Evolutionary conservation across 768 basidiomycete genomes (phyloP).

Genomic region (Lentinula raphanica): DNA sequence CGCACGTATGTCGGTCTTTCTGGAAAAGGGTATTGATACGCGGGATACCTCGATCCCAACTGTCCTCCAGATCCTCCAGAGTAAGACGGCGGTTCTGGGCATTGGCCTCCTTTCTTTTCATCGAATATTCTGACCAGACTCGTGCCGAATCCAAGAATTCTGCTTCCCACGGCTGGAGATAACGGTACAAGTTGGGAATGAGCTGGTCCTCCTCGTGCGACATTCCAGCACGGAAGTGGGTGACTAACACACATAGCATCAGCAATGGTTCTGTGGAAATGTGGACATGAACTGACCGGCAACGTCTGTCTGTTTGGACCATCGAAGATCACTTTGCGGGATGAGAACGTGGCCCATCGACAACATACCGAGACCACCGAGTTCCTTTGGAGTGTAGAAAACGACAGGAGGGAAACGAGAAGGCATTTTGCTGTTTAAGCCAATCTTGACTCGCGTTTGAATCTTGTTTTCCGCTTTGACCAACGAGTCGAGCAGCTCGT

Average conservation of each 20-base stretch:
- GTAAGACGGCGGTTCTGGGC: conserved; percentile 96
- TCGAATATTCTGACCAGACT: conserved; percentile 98
- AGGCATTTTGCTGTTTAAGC: conserved; percentile 99
- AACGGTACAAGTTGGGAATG: conserved; percentile 96
- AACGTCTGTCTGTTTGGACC: conserved; percentile 98
- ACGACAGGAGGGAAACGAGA: conserved; percentile 97
- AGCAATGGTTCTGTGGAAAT: neutral
- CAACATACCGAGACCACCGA: conserved; percentile 97
- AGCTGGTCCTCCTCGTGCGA: conserved; percentile 91
- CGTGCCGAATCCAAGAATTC: conserved; percentile 97
- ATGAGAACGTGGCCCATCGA: conserved; percentile 99
- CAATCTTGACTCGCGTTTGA: conserved; percentile 98
- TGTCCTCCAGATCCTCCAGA: conserved; percentile 95
- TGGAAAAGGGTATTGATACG: conserved; percentile 99
- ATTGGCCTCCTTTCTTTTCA: conserved; percentile 99
- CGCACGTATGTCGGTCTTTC: conserved; percentile 90
- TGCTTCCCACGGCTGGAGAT: conserved; percentile 95
- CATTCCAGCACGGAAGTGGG: conserved; percentile 99
- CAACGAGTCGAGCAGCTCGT: conserved; percentile 89
- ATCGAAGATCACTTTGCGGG: conserved; percentile 94
- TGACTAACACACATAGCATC: conserved; percentile 44
- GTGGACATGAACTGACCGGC: conserved; percentile 56
- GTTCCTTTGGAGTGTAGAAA: conserved; percentile 96
- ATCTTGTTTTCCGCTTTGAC: conserved; percentile 99
- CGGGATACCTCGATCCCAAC: conserved; percentile 98